Evolutionary conservation across 2,329 filamentous ascomycete genomes (phyloP), one percentile per base, ranked within the genome.

Genomic region (Sporothrix phasma): DNA sequence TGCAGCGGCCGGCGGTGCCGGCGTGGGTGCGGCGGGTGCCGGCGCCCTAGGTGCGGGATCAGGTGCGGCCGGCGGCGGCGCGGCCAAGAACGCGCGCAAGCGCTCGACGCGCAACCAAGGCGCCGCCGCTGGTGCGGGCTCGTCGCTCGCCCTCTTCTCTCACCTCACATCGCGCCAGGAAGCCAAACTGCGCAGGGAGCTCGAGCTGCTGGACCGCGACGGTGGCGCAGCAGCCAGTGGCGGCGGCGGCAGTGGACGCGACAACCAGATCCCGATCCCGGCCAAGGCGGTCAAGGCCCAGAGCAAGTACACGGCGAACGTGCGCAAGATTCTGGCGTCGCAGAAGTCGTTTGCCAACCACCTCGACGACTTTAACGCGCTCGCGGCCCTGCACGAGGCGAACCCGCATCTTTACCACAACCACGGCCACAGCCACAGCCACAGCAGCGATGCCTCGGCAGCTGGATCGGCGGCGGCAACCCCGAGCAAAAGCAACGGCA

Each of bases 331-430:
- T 67, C 78, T 94, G 64, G 85, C 87, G 68, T 90, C 87, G 29
- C 88, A 91, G 72, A 91, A 93, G 77, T 91, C 88, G 3, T 93
- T 93, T 74, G 84, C 85, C 67, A 92, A 94, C 76, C 87, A 93
- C 73, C 81, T 93, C 54, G 88, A 90, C 69, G 90, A 94, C 73
- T 90, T 88, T 73, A 81, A 89, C 69, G 89, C 89, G 8, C 77
- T 85, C 69, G 78, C 80, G 65, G 76, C 78, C n/a, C 76, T 77
- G 34, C 73, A 74, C 58, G 77, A 77, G 63, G 46, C 54, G 17
- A 74, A 71, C 64, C 74, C 45, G 6, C 74, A 64, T 68, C 76
- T 53, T 24, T 17, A 67, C 70, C 65, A 71, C 15, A 34, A 51
- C 43, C 59, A 62, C 56, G 17, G 66, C 69, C 65, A 71, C 15